A percentile compares a stretch with the other conserved stretches of the same genome.
Conservation (phyloP, 2,329 filamentous ascomycete species). For the Immersiporthe knoxdaviesiana region DNA sequence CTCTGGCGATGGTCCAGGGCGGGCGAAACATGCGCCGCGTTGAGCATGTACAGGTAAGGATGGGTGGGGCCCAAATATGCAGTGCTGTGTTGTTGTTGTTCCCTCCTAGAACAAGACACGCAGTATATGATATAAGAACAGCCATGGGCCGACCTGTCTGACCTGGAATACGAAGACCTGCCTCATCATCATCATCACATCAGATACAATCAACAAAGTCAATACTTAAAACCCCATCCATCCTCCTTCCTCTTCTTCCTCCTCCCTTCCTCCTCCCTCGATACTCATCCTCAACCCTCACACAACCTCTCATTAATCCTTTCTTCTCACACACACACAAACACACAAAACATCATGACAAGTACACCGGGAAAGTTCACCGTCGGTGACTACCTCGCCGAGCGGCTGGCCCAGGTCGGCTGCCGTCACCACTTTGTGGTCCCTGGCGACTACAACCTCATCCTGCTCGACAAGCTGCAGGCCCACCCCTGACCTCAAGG, state of each 20-base stretch:
- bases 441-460: constrained; percentile 38
- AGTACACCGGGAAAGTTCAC: constrained; percentile 31
- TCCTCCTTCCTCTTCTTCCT: neutral
- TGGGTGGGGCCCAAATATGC: neutral
- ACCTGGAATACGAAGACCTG: neutral
- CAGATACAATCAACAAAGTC: constrained; percentile 5
- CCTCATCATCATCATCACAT: constrained; percentile 8
- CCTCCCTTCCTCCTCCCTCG: neutral
- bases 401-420: constrained; percentile 35
- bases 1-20: constrained; percentile 22
- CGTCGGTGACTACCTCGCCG: constrained; percentile 37
- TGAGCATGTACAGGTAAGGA: neutral
- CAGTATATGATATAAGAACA: constrained; percentile 22
- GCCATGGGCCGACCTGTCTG: constrained; percentile 19
- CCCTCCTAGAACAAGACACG: neutral
- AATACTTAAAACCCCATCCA: neutral
- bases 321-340: constrained; percentile 6
- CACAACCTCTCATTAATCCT: neutral
- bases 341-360: constrained; percentile 16
- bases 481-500: constrained; percentile 33
- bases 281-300: neutral
- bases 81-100: neutral
- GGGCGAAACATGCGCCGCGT: neutral
- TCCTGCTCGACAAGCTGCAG: constrained; percentile 38
- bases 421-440: constrained; percentile 36